These are phyloP conservation scores for Yamadazyma dendronema DNA, from an alignment of 1,139 yeast species.

Conservation along the genomic window DNA sequence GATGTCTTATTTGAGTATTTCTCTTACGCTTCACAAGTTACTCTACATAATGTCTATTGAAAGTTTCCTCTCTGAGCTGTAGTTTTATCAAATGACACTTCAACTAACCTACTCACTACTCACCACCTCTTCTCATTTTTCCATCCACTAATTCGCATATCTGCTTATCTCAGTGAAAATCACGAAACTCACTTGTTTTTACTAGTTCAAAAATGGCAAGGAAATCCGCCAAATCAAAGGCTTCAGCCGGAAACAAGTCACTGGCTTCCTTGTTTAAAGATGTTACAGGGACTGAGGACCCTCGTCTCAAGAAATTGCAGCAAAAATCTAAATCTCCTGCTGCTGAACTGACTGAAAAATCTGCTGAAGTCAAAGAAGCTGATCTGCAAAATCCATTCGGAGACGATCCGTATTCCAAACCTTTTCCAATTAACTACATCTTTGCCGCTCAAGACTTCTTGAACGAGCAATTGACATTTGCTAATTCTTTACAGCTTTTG, in stretches of 20 bases:
- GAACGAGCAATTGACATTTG: conserved; percentile 31
- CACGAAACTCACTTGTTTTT: neutral
- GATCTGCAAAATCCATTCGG: conserved; percentile 8
- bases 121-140: too few species aligned
- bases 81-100: too few species aligned
- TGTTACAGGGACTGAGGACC: conserved; percentile 12
- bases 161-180: neutral
- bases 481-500: conserved; percentile 35
- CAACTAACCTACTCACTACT: too few species aligned
- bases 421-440: conserved; percentile 29
- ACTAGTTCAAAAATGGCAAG: conserved; percentile 13
- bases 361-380: conserved; percentile 3
- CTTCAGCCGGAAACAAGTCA: conserved; percentile 12
- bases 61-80: too few species aligned
- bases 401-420: conserved; percentile 20
- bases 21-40: too few species aligned
- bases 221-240: conserved; percentile 9
- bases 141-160: neutral
- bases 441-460: conserved; percentile 39
- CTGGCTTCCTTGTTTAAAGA: conserved; percentile 23
- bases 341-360: conserved; percentile 8
- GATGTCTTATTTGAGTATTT: too few species aligned
- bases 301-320: conserved; percentile 4
- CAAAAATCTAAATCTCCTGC: conserved; percentile 3
- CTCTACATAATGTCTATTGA: too few species aligned